Conservation (phyloP, 2,329 filamentous ascomycete genomes). For the Mollisia scopiformis region DNA sequence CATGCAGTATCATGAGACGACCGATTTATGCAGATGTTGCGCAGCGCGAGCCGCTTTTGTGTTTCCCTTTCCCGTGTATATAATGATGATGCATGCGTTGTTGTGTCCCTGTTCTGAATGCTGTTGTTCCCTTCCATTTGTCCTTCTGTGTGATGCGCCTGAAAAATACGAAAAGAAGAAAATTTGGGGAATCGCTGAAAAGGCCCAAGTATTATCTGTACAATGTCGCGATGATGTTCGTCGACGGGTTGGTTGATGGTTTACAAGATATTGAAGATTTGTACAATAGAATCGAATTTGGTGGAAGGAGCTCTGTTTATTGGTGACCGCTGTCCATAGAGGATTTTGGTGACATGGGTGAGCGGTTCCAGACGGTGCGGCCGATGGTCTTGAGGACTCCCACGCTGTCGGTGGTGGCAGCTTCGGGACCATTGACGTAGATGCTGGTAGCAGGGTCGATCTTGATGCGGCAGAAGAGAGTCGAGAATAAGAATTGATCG, state of each 20-base stretch:
- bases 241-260: slow-evolving; percentile 18
- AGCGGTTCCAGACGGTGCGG: slow-evolving; percentile 59
- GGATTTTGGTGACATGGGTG: slow-evolving; percentile 33
- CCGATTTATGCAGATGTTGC: slow-evolving; percentile 28
- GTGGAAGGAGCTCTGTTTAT: not conserved
- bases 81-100: too few relatives aligned
- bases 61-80: slow-evolving; percentile 31
- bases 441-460: slow-evolving; percentile 61
- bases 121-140: slow-evolving; percentile 18
- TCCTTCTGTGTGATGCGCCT: slow-evolving; percentile 30
- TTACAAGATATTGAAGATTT: slow-evolving; percentile 23
- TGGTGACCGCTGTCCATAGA: slow-evolving; percentile 26
- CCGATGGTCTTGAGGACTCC: slow-evolving; percentile 60
- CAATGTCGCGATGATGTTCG: slow-evolving; percentile 14
- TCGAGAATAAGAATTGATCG: slow-evolving; percentile 93
- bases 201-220: slow-evolving; percentile 27
- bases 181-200: slow-evolving; percentile 18
- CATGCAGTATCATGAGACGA: slow-evolving; percentile 2
- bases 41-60: slow-evolving; percentile 39
- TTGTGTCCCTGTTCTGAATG: slow-evolving; percentile 20
- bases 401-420: slow-evolving; percentile 44
- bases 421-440: slow-evolving; percentile 53
- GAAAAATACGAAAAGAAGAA: slow-evolving; percentile 22
- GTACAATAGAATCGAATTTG: slow-evolving; percentile 26
- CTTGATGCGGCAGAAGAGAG: slow-evolving; percentile 86